A percentile compares a stretch with the other conserved stretches of the same genome.
Evolutionary conservation across 2,329 filamentous ascomycete species (phyloP).

Genomic region (Exophiala lecanii-corni): DNA sequence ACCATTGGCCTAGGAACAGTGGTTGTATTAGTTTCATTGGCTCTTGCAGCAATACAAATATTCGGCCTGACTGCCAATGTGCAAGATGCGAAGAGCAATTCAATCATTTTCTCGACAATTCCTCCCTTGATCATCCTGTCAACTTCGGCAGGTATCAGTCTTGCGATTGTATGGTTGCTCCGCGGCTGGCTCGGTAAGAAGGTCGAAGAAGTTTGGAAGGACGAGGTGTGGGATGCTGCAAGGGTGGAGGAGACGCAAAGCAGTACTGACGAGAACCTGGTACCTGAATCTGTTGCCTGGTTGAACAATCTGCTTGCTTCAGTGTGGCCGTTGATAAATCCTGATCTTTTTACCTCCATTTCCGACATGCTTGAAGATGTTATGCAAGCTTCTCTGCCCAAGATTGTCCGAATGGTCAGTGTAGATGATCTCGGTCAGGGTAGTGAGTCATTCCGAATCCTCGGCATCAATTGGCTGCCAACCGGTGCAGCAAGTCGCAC

Average conservation of each 20-base stretch:
- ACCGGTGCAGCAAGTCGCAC: slow-evolving; percentile 63
- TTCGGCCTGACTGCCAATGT: slow-evolving; percentile 7
- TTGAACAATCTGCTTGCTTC: slow-evolving; percentile 64
- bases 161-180: slow-evolving; percentile 40
- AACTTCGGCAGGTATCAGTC: slow-evolving; percentile 24
- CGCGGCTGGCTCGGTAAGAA: slow-evolving; percentile 59
- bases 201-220: slow-evolving; percentile 60
- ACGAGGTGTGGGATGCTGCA: slow-evolving; percentile 65
- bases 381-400: slow-evolving; percentile 71
- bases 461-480: slow-evolving; percentile 68
- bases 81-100: slow-evolving; percentile 4
- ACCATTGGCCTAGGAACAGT: slow-evolving; percentile 32
- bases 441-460: slow-evolving; percentile 64
- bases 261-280: slow-evolving; percentile 32
- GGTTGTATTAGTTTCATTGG: slow-evolving; percentile 18
- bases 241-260: slow-evolving; percentile 40
- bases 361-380: slow-evolving; percentile 71
- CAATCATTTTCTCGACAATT: slow-evolving; percentile 7
- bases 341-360: slow-evolving; percentile 65
- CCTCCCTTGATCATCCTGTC: slow-evolving; percentile 11
- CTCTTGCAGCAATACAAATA: slow-evolving; percentile 7
- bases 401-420: slow-evolving; percentile 66
- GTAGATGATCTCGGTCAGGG: slow-evolving; percentile 73
- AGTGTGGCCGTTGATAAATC: slow-evolving; percentile 71
- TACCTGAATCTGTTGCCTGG: slow-evolving; percentile 66